Percentiles rank a stretch among this genome's conserved stretches.
phyloP scores from a whole-genome alignment of 2,329 filamentous ascomycete genomes.

The Capronia americana region DNA sequence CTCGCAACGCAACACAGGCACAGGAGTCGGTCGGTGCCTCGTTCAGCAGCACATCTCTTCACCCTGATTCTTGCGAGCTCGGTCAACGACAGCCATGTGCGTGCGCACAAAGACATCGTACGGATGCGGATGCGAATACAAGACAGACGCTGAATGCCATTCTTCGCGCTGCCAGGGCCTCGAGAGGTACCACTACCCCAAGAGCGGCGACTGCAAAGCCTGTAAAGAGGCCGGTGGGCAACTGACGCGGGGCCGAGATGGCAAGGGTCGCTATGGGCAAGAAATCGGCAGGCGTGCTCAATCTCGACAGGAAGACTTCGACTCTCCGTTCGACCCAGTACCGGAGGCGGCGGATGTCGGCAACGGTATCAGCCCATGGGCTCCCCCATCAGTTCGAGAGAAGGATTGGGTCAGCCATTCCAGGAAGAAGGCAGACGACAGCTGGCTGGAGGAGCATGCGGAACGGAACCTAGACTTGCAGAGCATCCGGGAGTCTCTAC shows the following conservation, averaged over 20 bases:
- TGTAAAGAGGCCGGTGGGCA: slow-evolving; percentile 36
- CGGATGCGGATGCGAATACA: slow-evolving; percentile 39
- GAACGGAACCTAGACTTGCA: slow-evolving; percentile 35
- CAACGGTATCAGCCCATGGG: slow-evolving; percentile 33
- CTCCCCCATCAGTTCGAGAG: slow-evolving; percentile 28
- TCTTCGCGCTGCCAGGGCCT: slow-evolving; percentile 30
- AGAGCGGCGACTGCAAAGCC: slow-evolving; percentile 34
- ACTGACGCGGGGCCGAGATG: slow-evolving; percentile 38
- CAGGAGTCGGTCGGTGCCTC: slow-evolving; percentile 20
- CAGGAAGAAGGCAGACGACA: slow-evolving; percentile 36
- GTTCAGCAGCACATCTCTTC: slow-evolving; percentile 11
- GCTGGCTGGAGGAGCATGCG: slow-evolving; percentile 38
- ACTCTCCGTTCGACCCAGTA: slow-evolving; percentile 14
- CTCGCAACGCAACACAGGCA: slow-evolving; percentile 26
- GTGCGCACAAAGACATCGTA: slow-evolving; percentile 39
- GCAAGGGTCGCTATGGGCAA: slow-evolving; percentile 37
- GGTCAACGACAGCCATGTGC: slow-evolving; percentile 34
- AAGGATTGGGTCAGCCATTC: slow-evolving; percentile 38
- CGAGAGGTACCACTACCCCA: slow-evolving; percentile 35
- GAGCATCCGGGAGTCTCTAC: slow-evolving; percentile 32
- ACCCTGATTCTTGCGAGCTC: slow-evolving; percentile 6
- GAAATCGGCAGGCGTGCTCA: slow-evolving; percentile 26
- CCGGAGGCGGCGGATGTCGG: slow-evolving; percentile 22
- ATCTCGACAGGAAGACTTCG: slow-evolving; percentile 12
- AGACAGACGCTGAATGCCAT: slow-evolving; percentile 34